These are phyloP conservation scores for Septoria linicola DNA, from an alignment of 2,329 filamentous ascomycete genomes.

Conservation along the genomic window DNA sequence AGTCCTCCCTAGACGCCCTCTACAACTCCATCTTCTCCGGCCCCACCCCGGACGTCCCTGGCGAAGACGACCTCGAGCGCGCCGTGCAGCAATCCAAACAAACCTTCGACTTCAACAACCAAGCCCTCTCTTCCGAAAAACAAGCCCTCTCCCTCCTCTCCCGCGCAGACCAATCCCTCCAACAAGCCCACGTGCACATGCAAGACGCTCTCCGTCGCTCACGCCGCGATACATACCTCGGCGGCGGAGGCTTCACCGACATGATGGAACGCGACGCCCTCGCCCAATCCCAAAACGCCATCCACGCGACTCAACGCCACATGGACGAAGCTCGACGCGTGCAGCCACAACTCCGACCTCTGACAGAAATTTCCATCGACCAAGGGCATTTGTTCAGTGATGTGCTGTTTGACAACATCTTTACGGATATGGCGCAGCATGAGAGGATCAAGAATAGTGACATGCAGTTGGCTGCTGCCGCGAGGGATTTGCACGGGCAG, in stretches of 20 bases:
- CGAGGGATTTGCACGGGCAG: conserved; percentile 26
- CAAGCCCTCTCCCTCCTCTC: conserved; percentile 40
- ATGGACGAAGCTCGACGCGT: conserved; percentile 28
- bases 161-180: conserved; percentile 43
- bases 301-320: conserved; percentile 24
- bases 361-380: conserved; percentile 30
- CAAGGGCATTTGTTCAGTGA: conserved; percentile 34
- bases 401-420: conserved; percentile 37
- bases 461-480: conserved; percentile 26
- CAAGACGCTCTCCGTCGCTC: conserved; percentile 46
- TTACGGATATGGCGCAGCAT: conserved; percentile 34
- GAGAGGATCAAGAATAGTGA: conserved; percentile 31
- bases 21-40: conserved; percentile 57
- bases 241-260: conserved; percentile 49
- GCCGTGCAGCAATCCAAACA: conserved; percentile 39
- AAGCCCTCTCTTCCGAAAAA: conserved; percentile 43
- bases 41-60: conserved; percentile 53
- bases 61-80: conserved; percentile 53
- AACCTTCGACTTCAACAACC: conserved; percentile 42
- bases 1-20: conserved; percentile 51
- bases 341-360: conserved; percentile 27
- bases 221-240: conserved; percentile 50
- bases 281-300: conserved; percentile 48
- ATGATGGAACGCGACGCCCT: conserved; percentile 57
- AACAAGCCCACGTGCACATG: conserved; percentile 41